Evolutionary conservation across 2,329 filamentous ascomycete genomes (phyloP).

Genomic region (Geosmithia putterillii): DNA sequence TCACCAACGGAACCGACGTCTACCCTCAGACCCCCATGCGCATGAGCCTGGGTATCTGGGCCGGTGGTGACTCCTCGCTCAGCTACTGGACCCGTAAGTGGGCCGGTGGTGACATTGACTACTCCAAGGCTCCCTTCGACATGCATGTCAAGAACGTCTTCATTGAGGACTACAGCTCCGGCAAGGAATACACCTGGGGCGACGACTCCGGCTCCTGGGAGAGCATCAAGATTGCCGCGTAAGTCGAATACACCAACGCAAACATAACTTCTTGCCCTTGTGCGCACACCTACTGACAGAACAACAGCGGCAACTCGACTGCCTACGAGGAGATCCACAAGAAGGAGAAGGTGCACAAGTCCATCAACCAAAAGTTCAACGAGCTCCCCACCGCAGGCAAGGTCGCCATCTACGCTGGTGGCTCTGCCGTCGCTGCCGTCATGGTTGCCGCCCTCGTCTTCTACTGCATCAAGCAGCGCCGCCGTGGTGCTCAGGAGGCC

Average conservation of each 20-base stretch:
- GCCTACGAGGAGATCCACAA: constrained; percentile 29
- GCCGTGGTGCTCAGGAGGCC: constrained; percentile 38
- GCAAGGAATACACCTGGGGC: constrained; percentile 52
- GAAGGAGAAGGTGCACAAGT: constrained; percentile 23
- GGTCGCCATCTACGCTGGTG: constrained; percentile 37
- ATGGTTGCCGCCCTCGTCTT: constrained; percentile 29
- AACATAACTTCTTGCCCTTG: not conserved
- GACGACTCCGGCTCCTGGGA: constrained; percentile 49
- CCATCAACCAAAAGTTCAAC: constrained; percentile 40
- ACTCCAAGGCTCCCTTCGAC: constrained; percentile 51
- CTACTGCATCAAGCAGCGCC: constrained; percentile 44
- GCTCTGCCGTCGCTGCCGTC: constrained; percentile 28
- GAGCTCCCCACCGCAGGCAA: constrained; percentile 36
- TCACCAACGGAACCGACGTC: constrained; percentile 42
- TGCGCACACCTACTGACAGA: not conserved
- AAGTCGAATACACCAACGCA: constrained; percentile 15
- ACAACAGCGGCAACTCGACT: constrained; percentile 43
- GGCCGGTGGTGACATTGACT: constrained; percentile 61
- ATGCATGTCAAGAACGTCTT: constrained; percentile 57
- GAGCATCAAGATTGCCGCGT: constrained; percentile 48
- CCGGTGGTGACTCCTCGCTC: constrained; percentile 44
- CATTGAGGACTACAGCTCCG: constrained; percentile 46
- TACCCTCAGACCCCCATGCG: constrained; percentile 72
- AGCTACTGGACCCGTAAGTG: constrained; percentile 49
- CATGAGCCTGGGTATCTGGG: constrained; percentile 55